Conservation (phyloP, 2,329 filamentous ascomycete genomes). For the Nemania diffusa region DNA sequence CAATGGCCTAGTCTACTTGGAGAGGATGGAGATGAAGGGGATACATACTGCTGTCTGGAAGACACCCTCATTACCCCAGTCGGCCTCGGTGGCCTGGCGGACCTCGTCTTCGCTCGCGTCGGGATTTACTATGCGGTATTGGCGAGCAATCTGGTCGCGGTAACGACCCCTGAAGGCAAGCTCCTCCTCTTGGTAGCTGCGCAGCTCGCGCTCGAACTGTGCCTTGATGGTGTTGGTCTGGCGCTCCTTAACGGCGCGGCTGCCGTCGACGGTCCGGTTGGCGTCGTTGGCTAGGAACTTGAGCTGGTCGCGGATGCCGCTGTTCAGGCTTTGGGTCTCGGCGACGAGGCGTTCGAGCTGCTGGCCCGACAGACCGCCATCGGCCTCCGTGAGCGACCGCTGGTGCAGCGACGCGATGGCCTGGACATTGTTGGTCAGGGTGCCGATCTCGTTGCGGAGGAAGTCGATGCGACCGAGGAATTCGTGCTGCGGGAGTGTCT, state of each 20-base stretch:
- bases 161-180: conserved; percentile 75
- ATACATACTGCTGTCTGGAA: conserved; percentile 78
- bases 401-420: conserved; percentile 77
- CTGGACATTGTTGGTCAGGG: conserved; percentile 73
- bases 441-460: conserved; percentile 74
- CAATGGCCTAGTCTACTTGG: not conserved
- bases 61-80: conserved; percentile 82
- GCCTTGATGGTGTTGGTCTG: conserved; percentile 76
- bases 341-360: conserved; percentile 75
- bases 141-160: conserved; percentile 80
- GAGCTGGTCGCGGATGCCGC: conserved; percentile 81
- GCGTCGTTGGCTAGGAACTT: conserved; percentile 78
- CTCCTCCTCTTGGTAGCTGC: conserved; percentile 78
- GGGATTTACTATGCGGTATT: conserved; percentile 84
- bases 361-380: conserved; percentile 60
- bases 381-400: conserved; percentile 74
- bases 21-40: not conserved
- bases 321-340: conserved; percentile 77
- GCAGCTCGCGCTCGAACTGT: conserved; percentile 76
- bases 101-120: conserved; percentile 81
- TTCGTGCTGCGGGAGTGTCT: conserved; percentile 69
- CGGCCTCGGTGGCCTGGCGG: conserved; percentile 71
- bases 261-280: conserved; percentile 68
- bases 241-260: conserved; percentile 73
- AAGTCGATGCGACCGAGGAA: conserved; percentile 75